Percentiles rank a stretch among this genome's conserved stretches.
Conservation (phyloP, 768 basidiomycete genomes). For the Kwoniella bestiolae region DNA sequence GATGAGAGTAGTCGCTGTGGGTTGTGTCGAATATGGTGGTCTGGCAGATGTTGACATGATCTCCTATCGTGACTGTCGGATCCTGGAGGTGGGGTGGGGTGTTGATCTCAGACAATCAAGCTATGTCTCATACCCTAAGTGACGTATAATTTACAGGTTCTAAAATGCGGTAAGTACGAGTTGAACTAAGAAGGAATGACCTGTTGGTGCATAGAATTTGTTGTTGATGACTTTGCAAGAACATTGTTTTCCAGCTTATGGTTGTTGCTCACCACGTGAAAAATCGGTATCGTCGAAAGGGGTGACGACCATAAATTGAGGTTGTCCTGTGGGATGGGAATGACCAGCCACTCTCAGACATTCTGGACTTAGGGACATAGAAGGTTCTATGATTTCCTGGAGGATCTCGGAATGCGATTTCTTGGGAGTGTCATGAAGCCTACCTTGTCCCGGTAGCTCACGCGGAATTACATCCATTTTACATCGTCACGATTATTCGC, state of each 20-base stretch:
- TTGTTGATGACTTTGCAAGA: background rate
- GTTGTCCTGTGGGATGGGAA: conserved; percentile 2
- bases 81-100: background rate
- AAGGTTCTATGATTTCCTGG: background rate
- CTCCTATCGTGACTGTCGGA: background rate
- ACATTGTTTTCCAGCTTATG: background rate
- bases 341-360: conserved; percentile 2
- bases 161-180: background rate
- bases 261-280: conserved; percentile 7
- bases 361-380: background rate
- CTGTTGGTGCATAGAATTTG: background rate
- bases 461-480: too few relatives aligned
- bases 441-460: background rate
- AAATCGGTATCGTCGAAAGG: background rate
- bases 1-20: conserved; percentile 38
- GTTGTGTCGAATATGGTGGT: conserved; percentile 26
- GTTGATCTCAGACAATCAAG: conserved; percentile 20
- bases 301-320: background rate
- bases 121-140: conserved; percentile 12
- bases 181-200: background rate
- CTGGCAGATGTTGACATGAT: conserved; percentile 10
- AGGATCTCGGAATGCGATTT: background rate
- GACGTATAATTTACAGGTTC: too few relatives aligned
- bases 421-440: background rate
- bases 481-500: too few relatives aligned